These are phyloP conservation scores for Stagonosporopsis cucurbitacearum DNA, from an alignment of 2,329 filamentous ascomycete species.

Conservation along the genomic window DNA sequence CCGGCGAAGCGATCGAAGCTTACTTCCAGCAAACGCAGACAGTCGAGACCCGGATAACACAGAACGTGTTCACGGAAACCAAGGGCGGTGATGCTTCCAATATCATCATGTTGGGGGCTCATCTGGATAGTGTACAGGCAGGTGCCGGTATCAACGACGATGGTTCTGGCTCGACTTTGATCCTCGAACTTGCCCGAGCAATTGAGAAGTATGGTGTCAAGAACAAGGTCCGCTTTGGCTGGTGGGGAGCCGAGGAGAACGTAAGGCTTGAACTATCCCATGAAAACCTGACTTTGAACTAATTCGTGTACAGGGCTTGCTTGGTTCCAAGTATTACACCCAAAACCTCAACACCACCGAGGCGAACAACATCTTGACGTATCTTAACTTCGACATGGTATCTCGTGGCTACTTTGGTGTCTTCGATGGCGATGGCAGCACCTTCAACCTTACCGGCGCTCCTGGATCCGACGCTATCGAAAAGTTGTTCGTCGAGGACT, in stretches of 20 bases:
- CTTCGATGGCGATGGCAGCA: constrained; percentile 49
- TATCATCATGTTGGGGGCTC: constrained; percentile 51
- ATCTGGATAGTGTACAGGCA: constrained; percentile 52
- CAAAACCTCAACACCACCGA: constrained; percentile 40
- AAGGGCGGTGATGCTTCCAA: constrained; percentile 50
- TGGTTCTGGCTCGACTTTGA: constrained; percentile 47
- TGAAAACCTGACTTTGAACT: background rate
- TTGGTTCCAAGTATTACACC: constrained; percentile 50
- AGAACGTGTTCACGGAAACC: constrained; percentile 51
- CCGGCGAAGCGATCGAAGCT: constrained; percentile 50
- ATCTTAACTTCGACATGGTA: constrained; percentile 55
- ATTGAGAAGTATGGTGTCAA: constrained; percentile 48
- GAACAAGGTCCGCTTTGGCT: constrained; percentile 52
- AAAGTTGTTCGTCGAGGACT: constrained; percentile 47
- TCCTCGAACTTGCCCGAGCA: constrained; percentile 48
- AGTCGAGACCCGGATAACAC: constrained; percentile 59
- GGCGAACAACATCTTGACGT: constrained; percentile 48
- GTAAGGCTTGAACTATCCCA: constrained; percentile 19
- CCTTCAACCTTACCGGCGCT: constrained; percentile 42
- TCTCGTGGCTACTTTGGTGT: constrained; percentile 49
- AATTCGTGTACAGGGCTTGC: constrained; percentile 20
- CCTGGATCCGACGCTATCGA: constrained; percentile 45
- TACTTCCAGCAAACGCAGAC: constrained; percentile 55
- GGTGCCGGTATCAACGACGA: constrained; percentile 54
- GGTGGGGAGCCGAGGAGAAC: constrained; percentile 52